phyloP scores from a whole-genome alignment of 768 basidiomycete species.

The Boletellus sp. region DNA sequence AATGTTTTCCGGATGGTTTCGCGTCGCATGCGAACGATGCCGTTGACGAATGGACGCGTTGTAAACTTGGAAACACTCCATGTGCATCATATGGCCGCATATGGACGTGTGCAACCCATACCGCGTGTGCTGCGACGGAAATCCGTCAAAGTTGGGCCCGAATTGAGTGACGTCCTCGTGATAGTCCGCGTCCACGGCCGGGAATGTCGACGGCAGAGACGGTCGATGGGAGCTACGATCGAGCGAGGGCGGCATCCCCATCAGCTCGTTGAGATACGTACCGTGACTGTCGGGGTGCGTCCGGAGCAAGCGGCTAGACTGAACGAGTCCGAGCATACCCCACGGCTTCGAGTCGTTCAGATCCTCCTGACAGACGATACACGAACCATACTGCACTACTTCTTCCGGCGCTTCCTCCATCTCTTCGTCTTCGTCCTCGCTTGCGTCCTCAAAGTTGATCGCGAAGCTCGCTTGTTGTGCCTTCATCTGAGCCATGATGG shows the following conservation, averaged over 20 bases:
- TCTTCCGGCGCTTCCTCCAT: slow-evolving; percentile 43
- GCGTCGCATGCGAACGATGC: slow-evolving; percentile 81
- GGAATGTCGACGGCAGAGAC: slow-evolving; percentile 34
- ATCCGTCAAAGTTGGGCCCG: slow-evolving; percentile 71
- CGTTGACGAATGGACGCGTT: slow-evolving; percentile 82
- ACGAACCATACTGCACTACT: slow-evolving; percentile 73
- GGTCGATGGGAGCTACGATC: slow-evolving; percentile 45
- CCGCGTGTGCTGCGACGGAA: slow-evolving; percentile 64
- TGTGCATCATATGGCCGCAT: slow-evolving; percentile 97
- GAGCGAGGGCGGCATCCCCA: slow-evolving; percentile 59
- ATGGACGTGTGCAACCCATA: slow-evolving; percentile 87
- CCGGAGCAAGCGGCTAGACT: slow-evolving; percentile 82
- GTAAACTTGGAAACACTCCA: slow-evolving; percentile 91
- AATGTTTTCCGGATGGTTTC: slow-evolving; percentile 95
- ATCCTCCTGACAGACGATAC: slow-evolving; percentile 98
- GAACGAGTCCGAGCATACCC: slow-evolving; percentile 82
- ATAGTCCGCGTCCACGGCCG: slow-evolving; percentile 18
- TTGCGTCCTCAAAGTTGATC: slow-evolving; percentile 72
- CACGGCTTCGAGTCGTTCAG: slow-evolving; percentile 70
- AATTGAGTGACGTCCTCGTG: slow-evolving; percentile 33
- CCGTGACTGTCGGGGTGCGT: slow-evolving; percentile 66
- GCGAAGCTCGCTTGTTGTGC: slow-evolving; percentile 87
- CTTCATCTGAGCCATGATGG: slow-evolving; percentile 95
- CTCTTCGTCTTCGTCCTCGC: slow-evolving; percentile 59
- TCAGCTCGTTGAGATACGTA: slow-evolving; percentile 65